Evolutionary conservation across 345 rosid species (phyloP).

Genomic region (Syzygium jambos): DNA sequence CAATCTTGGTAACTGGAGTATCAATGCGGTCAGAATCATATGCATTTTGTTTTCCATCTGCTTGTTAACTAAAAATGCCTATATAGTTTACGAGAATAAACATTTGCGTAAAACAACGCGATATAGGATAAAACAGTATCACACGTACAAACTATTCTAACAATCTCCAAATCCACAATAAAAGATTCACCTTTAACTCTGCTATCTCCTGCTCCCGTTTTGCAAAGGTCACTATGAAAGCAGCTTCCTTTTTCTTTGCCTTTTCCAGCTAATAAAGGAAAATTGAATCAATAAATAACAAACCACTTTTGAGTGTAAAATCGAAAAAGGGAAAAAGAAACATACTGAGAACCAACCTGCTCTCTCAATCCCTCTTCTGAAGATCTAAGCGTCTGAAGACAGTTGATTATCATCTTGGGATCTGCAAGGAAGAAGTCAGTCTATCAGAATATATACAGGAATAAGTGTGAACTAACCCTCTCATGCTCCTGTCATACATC

Average conservation of each 20-base stretch:
- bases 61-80: not conserved
- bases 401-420: slow-evolving; percentile 57
- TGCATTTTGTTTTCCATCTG: not conserved
- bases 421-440: slow-evolving; percentile 30
- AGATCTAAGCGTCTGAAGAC: slow-evolving; percentile 72
- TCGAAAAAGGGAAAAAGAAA: not conserved
- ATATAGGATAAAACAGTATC: not conserved
- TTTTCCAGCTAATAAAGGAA: slow-evolving; percentile 63
- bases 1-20: not conserved
- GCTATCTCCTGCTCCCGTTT: slow-evolving; percentile 96
- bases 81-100: not conserved
- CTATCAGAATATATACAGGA: not conserved
- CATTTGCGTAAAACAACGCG: not conserved
- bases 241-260: slow-evolving; percentile 95
- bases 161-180: not conserved
- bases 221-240: slow-evolving; percentile 90
- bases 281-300: slow-evolving; percentile 8
- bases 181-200: slow-evolving; percentile 57
- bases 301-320: not conserved
- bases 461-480: not conserved
- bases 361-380: slow-evolving; percentile 82
- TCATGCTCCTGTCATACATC: slow-evolving; percentile 1
- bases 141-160: not conserved
- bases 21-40: not conserved
- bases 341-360: slow-evolving; percentile 38